Base-by-base conservation (phyloP, 2,329 filamentous ascomycete species). In the Anisogramma anomala region DNA sequence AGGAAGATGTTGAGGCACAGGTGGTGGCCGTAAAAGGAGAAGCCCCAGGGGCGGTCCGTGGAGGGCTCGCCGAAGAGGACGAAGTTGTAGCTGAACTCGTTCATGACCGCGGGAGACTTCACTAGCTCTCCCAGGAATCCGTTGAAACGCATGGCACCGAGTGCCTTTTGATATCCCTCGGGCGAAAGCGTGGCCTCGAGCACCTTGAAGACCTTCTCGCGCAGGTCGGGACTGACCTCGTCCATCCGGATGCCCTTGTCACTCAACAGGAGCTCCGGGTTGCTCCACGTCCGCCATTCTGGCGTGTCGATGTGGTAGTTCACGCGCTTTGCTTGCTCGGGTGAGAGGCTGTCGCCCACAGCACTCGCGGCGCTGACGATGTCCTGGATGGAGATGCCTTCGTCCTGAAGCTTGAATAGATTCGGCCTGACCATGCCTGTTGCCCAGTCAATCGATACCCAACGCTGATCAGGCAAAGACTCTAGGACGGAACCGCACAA, bases 11-110 rank as follows among this genome's bases (percentile, higher is more conserved):
- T 79, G 2, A 88, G 67, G 50, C 81, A 85, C 2, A 89, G 66
- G 51, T 89, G 84, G 56, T 89, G 84, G 6, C 84, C 84, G 59
- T 86, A 89, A 52, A 86, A 76, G 0, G 75, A 73, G 59, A 74
- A 83, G 1, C 82, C 82, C 82, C 82, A 87, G 0, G 81, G 77
- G 2, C 60, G 50, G 0, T 63, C 63, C 0, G 61, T 54, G 0
- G 74, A 78, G 0, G 79, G 79, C 8, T 59, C 58, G 9, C 81
- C 81, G 53, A 86, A 86, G 2, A 86, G 62, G 26, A 76, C 72
- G 45, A 85, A 80, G 59, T 86, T 86, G 67, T 87, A 87, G 1
- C 77, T 83, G 60, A 72, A 75, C 55, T 84, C 74, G 60, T 85
- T 86, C 71, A 83, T 76, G 39, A 87, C 71, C 5, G 61, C 57